phyloP scores from a whole-genome alignment of 306 rosid species.

The Medicago arabica region DNA sequence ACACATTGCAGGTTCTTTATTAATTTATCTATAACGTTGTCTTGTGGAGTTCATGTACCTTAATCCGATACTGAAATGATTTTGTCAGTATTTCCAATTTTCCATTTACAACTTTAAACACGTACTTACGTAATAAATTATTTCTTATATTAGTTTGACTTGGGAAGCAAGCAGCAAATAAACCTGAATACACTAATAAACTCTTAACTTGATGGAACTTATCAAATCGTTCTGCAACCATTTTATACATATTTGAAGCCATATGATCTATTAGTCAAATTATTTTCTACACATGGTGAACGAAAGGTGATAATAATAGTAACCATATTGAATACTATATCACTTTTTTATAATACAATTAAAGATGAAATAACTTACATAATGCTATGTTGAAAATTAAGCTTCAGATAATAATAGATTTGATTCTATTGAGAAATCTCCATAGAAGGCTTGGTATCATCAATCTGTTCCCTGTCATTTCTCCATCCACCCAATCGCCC shows the following conservation, averaged over 20 bases:
- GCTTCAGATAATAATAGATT: slow-evolving; percentile 48
- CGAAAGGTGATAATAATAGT: background rate
- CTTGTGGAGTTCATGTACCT: no score
- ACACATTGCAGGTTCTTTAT: no score
- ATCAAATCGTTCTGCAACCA: no score
- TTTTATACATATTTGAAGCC: no score
- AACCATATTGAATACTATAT: background rate
- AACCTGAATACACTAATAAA: no score
- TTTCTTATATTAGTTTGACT: background rate
- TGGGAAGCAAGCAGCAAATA: no score
- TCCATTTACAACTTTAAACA: background rate
- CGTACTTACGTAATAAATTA: background rate
- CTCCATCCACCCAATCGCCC: no score
- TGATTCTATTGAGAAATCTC: slow-evolving; percentile 42
- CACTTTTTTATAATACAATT: background rate
- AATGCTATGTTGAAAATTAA: slow-evolving; percentile 57
- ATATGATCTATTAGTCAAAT: no score
- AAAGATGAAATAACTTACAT: slow-evolving; percentile 41
- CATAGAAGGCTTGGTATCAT: background rate
- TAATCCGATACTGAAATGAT: background rate
- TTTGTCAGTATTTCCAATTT: background rate
- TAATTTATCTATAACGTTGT: no score
- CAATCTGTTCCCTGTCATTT: no score
- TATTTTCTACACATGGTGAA: no score
- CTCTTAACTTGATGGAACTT: no score